Conservation (phyloP, 345 rosid species). For the Zanthoxylum bungeanum region DNA sequence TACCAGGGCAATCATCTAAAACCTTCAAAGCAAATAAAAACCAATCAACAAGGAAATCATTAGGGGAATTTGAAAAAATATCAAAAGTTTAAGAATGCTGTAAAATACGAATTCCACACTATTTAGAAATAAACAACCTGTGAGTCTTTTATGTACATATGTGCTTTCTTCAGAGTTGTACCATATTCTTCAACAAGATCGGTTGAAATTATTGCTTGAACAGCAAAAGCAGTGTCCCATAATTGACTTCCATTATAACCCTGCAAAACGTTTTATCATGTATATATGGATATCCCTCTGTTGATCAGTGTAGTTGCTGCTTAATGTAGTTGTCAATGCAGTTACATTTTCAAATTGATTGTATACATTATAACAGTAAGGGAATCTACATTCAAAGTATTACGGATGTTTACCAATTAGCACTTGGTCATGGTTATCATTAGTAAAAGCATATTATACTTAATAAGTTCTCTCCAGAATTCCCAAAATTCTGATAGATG, state of each 20-base stretch:
- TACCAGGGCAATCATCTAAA: conserved; percentile 77
- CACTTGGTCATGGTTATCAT: neutral
- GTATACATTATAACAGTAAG: neutral
- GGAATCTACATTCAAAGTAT: neutral
- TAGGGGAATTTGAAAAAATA: neutral
- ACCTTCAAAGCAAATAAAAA: conserved; percentile 47
- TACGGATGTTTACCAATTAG: neutral
- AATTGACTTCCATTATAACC: conserved; percentile 97
- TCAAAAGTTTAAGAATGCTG: neutral
- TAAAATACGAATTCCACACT: conserved; percentile 9
- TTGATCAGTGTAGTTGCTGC: too few relatives aligned
- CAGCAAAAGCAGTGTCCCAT: conserved; percentile 88
- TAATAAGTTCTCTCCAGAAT: neutral
- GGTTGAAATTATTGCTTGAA: conserved; percentile 82
- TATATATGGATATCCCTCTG: conserved; percentile 6
- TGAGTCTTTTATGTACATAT: conserved; percentile 54
- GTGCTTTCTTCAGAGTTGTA: conserved; percentile 63
- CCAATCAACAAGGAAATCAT: conserved; percentile 9
- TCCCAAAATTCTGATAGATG: neutral
- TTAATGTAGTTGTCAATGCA: neutral
- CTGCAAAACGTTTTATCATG: conserved; percentile 40
- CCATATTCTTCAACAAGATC: conserved; percentile 71
- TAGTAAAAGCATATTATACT: conserved; percentile 1
- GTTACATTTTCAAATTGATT: neutral
- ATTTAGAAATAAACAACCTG: conserved; percentile 53